A percentile compares a stretch with the other conserved stretches of the same genome.
Evolutionary conservation across 305 asterid genomes (phyloP).

Genomic region (Plantago coronopus): DNA sequence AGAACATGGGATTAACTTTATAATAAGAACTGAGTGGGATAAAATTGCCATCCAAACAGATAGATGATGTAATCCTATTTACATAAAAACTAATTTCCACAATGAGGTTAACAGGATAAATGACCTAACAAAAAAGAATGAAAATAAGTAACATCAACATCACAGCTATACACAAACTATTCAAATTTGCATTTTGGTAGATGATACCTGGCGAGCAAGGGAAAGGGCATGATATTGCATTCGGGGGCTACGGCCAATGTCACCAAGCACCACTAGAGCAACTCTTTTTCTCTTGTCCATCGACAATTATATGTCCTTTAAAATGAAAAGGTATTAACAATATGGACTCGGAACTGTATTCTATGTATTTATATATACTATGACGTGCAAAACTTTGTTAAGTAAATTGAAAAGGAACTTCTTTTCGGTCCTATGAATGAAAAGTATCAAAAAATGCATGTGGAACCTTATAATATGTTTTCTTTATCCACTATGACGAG

Average conservation of each 20-base stretch:
- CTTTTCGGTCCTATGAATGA: too few relatives aligned
- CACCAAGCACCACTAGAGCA: constrained; percentile 90
- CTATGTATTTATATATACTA: not conserved
- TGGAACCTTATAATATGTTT: too few relatives aligned
- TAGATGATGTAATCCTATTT: not conserved
- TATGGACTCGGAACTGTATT: not conserved
- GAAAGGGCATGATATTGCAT: constrained; percentile 97
- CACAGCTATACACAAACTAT: not conserved
- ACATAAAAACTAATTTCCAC: not conserved
- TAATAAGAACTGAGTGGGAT: too few relatives aligned
- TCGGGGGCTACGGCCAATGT: constrained; percentile 92
- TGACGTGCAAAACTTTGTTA: not conserved
- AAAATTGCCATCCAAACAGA: not conserved
- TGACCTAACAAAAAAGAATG: too few relatives aligned
- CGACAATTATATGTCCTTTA: constrained; percentile 21
- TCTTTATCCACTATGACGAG: too few relatives aligned
- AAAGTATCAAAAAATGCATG: too few relatives aligned
- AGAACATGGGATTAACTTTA: not conserved
- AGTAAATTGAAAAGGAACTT: too few relatives aligned
- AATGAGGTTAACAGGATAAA: not conserved
- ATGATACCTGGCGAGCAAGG: constrained; percentile 78
- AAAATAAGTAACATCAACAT: not conserved
- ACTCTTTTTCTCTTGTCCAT: constrained; percentile 69
- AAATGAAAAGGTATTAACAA: not conserved
- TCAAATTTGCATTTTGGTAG: not conserved